phyloP scores from a whole-genome alignment of 2,329 filamentous ascomycete species.

The Harringtonia lauricola region DNA sequence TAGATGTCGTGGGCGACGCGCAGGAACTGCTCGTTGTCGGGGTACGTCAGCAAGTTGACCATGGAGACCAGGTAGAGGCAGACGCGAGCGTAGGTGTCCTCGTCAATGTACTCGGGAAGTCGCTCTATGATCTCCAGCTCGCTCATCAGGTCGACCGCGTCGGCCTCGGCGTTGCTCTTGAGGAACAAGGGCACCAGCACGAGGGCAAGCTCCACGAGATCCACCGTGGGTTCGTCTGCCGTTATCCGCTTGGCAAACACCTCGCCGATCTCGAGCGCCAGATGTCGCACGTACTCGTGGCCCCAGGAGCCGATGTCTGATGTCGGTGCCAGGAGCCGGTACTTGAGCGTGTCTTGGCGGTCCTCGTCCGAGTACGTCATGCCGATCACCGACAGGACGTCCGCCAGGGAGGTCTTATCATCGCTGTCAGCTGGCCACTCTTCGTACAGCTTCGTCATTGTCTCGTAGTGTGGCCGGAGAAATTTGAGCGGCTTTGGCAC shows the following conservation, averaged over 20 bases:
- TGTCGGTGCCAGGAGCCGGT: slow-evolving; percentile 78
- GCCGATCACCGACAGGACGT: slow-evolving; percentile 91
- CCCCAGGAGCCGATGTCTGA: slow-evolving; percentile 95
- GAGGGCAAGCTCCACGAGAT: slow-evolving; percentile 75
- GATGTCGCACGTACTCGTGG: slow-evolving; percentile 93
- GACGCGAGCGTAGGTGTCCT: slow-evolving; percentile 85
- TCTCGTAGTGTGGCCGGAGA: slow-evolving; percentile 89
- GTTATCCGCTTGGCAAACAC: slow-evolving; percentile 83
- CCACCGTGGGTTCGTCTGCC: slow-evolving; percentile 71
- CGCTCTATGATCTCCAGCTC: slow-evolving; percentile 96
- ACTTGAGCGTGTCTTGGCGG: slow-evolving; percentile 91
- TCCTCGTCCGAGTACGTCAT: slow-evolving; percentile 99
- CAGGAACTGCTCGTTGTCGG: slow-evolving; percentile 93
- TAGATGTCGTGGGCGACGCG: slow-evolving; percentile 90
- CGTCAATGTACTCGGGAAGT: slow-evolving; percentile 79
- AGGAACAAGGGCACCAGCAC: slow-evolving; percentile 88
- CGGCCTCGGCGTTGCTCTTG: slow-evolving; percentile 94
- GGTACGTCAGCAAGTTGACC: slow-evolving; percentile 94
- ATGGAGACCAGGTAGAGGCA: slow-evolving; percentile 99
- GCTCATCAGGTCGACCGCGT: slow-evolving; percentile 93
- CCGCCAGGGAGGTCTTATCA: slow-evolving; percentile 82
- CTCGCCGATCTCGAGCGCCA: slow-evolving; percentile 90
- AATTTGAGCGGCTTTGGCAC: slow-evolving; percentile 98
- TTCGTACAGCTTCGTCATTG: slow-evolving; percentile 77
- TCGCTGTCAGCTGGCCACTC: slow-evolving; percentile 75